Percentiles rank a stretch among this genome's conserved stretches.
Evolutionary conservation across 202 grass and related monocot species (phyloP).

Genomic region (Panicum virgatum): DNA sequence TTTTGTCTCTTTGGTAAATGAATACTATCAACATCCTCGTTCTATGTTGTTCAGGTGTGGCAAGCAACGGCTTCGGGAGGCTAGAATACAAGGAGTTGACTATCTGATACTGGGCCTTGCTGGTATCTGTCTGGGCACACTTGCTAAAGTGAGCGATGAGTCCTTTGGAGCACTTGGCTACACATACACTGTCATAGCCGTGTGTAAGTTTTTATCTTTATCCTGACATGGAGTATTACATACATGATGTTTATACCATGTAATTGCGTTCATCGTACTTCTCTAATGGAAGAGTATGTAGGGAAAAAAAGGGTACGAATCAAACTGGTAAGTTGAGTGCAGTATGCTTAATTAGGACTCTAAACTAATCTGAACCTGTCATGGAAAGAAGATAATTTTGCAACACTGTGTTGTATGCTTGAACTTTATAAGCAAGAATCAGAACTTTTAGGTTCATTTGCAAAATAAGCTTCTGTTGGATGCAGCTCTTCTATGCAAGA

Average conservation of each 20-base stretch:
- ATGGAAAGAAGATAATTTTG: background rate
- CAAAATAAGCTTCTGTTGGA: conserved; percentile 20
- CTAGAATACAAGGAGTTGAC: conserved; percentile 93
- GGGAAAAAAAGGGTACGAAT: background rate
- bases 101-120: conserved; percentile 79
- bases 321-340: background rate
- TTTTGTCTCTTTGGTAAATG: background rate
- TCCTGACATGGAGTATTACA: background rate
- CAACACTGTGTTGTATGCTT: background rate
- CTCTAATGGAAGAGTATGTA: background rate
- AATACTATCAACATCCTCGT: background rate
- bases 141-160: conserved; percentile 95
- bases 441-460: background rate
- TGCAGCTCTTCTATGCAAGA: conserved; percentile 87
- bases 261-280: background rate
- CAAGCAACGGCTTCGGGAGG: conserved; percentile 84
- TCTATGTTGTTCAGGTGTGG: conserved; percentile 61
- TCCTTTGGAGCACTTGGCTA: conserved; percentile 90
- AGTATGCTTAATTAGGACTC: background rate
- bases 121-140: conserved; percentile 86
- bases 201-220: conserved; percentile 65
- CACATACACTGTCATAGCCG: conserved; percentile 88
- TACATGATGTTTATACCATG: background rate
- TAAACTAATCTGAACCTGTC: background rate
- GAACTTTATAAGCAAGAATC: background rate